Percentiles rank a stretch among this genome's conserved stretches.
Conservation (phyloP, 805 yeast species). For the Metschnikowia matae region DNA sequence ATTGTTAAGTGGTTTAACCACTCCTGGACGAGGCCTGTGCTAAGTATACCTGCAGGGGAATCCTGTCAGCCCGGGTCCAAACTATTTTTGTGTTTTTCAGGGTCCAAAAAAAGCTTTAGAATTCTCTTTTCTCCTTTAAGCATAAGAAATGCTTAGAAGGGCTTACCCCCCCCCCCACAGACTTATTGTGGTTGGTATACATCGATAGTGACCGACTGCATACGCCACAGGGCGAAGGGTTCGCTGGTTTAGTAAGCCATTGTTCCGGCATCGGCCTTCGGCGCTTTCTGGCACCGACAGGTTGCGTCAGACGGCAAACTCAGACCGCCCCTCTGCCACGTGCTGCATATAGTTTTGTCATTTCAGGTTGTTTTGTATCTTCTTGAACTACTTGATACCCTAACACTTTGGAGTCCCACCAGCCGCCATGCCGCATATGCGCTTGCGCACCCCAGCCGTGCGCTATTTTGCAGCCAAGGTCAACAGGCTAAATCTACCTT, state of each 20-base stretch:
- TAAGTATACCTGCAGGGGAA: too few species aligned
- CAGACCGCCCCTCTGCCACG: background rate
- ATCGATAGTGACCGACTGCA: background rate
- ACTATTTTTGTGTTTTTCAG: too few species aligned
- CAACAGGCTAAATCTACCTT: background rate
- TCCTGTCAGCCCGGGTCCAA: too few species aligned
- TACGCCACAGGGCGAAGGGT: background rate
- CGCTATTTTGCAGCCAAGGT: constrained; percentile 10
- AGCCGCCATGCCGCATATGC: constrained; percentile 5
- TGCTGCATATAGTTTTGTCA: background rate
- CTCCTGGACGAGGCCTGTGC: background rate
- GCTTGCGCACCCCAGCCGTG: constrained; percentile 6
- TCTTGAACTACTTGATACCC: too few species aligned
- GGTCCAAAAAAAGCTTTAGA: too few species aligned
- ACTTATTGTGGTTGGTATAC: background rate
- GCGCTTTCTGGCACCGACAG: background rate
- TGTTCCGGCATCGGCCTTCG: background rate
- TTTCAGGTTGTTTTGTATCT: too few species aligned
- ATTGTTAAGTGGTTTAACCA: background rate
- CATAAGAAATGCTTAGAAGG: background rate
- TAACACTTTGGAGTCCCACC: background rate
- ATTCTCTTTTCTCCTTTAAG: background rate
- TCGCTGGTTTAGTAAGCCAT: background rate
- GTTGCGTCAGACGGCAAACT: background rate
- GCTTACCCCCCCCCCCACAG: background rate